These are phyloP conservation scores for Brassica carinata DNA, from an alignment of 345 rosid genomes.

Conservation along the genomic window DNA sequence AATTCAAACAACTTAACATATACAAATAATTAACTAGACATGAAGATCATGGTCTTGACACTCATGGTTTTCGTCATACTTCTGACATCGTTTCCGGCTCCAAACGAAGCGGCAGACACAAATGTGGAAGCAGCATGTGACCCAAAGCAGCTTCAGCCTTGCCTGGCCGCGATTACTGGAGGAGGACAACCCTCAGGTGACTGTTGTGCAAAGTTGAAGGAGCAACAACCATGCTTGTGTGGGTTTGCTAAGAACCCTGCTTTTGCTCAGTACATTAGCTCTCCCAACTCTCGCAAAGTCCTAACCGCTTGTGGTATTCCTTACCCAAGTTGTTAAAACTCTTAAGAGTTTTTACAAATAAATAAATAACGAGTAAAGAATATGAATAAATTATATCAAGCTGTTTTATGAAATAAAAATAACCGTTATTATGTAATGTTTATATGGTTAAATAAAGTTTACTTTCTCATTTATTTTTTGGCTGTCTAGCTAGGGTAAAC, in stretches of 20 bases:
- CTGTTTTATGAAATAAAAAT: constrained; percentile 3
- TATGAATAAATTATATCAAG: constrained; percentile 12
- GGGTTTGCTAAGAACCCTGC: constrained; percentile 55
- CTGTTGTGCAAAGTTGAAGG: constrained; percentile 63
- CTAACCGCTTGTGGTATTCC: constrained; percentile 51
- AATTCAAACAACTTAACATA: neutral
- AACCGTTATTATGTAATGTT: constrained; percentile 22
- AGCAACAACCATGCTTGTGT: constrained; percentile 70
- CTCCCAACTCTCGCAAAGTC: constrained; percentile 57
- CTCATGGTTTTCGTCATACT: constrained; percentile 14
- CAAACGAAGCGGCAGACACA: constrained; percentile 13
- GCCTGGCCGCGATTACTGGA: constrained; percentile 46
- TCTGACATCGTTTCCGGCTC: constrained; percentile 21
- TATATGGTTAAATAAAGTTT: constrained; percentile 28
- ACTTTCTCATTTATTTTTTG: neutral
- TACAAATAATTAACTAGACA: neutral
- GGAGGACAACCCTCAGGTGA: constrained; percentile 43
- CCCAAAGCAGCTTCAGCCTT: constrained; percentile 57
- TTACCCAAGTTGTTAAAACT: constrained; percentile 52
- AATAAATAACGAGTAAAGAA: constrained; percentile 14
- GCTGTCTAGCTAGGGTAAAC: neutral
- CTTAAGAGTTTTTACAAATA: neutral
- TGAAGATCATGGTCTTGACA: constrained; percentile 21
- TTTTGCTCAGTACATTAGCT: constrained; percentile 43
- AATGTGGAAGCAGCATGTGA: constrained; percentile 51